Evolutionary conservation across 108 stramenopile species (phyloP).

Genomic region (Nitzschia palea): DNA sequence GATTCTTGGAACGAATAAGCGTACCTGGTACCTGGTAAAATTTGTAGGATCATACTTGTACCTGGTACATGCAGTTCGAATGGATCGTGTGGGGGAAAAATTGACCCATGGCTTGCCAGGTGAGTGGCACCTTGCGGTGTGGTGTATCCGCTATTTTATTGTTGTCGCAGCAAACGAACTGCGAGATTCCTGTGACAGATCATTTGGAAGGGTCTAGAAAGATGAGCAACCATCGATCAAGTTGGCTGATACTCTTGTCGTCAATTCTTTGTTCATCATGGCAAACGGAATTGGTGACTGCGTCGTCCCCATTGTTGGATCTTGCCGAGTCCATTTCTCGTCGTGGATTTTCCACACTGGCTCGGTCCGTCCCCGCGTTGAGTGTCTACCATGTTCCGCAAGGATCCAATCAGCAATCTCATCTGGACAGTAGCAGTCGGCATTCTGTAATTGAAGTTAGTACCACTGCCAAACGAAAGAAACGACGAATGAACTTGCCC

Average conservation of each 20-base stretch:
- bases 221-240: background rate
- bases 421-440: background rate
- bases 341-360: conserved; percentile 2
- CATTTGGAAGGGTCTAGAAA: no score
- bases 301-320: background rate
- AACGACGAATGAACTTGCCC: background rate
- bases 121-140: no score
- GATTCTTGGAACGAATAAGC: no score
- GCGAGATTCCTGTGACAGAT: no score
- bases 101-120: no score
- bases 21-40: no score
- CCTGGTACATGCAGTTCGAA: no score
- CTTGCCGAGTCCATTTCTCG: conserved; percentile 2
- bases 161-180: no score
- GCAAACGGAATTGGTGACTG: background rate
- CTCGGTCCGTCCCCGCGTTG: conserved; percentile 14
- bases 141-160: no score
- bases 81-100: no score
- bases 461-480: background rate
- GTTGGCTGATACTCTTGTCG: background rate
- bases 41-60: no score
- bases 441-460: background rate
- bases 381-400: background rate
- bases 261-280: background rate
- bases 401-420: background rate